Conservation (phyloP, 495 filamentous ascomycete species). For the Sabuloglossum arenarium region DNA sequence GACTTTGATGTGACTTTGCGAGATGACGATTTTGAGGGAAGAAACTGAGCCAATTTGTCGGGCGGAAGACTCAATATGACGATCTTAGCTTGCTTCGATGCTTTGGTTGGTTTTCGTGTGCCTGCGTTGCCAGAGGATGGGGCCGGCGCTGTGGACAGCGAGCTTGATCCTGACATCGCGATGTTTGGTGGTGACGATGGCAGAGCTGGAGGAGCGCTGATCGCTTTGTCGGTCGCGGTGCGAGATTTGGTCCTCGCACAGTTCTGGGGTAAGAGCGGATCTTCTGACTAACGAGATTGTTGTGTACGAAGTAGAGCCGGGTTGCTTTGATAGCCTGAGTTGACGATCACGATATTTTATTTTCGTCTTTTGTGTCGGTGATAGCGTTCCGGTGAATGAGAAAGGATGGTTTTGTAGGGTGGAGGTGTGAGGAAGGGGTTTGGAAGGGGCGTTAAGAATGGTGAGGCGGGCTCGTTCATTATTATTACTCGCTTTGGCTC, state of each 20-base stretch:
- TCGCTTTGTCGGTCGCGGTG: not conserved
- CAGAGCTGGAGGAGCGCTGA: not conserved
- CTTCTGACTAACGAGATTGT: not conserved
- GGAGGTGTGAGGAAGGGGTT: not conserved
- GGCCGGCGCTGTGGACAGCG: not conserved
- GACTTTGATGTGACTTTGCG: slow-evolving; percentile 3
- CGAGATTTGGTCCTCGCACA: not conserved
- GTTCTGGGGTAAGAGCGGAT: not conserved
- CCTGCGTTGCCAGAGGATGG: not conserved
- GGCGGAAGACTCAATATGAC: slow-evolving; percentile 3
- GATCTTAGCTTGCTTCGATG: slow-evolving; percentile 5
- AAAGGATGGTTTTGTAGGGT: not conserved
- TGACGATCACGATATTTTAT: slow-evolving; percentile 2
- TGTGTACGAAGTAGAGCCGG: not conserved
- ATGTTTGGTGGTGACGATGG: not conserved
- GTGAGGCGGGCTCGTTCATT: slow-evolving; percentile 3
- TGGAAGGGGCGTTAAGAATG: not conserved
- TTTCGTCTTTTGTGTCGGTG: slow-evolving; percentile 1
- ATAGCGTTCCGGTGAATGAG: not conserved
- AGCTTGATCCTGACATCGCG: not conserved
- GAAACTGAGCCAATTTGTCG: slow-evolving; percentile 3
- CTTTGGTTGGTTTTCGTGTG: slow-evolving; percentile 1
- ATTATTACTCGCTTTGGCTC: slow-evolving; percentile 1
- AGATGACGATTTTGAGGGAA: not conserved
- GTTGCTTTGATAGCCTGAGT: not conserved